Base-by-base conservation (phyloP, 1,284 basidiomycete species). In the Cryptococcus amylolentus region DNA sequence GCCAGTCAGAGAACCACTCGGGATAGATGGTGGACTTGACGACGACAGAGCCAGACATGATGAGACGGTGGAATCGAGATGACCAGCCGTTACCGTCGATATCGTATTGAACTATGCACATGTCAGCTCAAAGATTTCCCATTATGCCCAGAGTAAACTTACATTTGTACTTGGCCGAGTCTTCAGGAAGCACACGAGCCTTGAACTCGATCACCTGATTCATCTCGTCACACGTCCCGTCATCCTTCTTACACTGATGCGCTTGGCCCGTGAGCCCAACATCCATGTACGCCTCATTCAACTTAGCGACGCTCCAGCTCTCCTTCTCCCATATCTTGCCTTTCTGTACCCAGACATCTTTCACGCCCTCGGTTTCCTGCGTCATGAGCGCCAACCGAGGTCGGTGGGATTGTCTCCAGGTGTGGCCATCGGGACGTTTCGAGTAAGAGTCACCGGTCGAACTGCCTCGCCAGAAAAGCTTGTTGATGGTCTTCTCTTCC, bases 11-110 rank as follows among this genome's bases (percentile, higher is more conserved):
- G 54, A 76, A 68, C 78, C 79, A 80, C 62, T 80, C 80, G 9
- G 76, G 76, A 63, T 74, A 80, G 27, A 80, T 70, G 2, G 78
- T 78, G 23, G 69, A 62, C 66, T 80, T 81, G 60, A 81, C 58
- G 1, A 79, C 75, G n/a, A 78, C 71, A 52, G 72, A 76, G 14
- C 76, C 77, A 18, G 72, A 74, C 49, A 69, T 62, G 41, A 80
- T 49, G 5, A 79, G 66, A 26, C 79, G 68, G 57, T 76, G 71
- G 61, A 54, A 66, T 39, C 70, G 64, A 35, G 68, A 69, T 31
- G 65, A 68, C 71, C 76, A 77, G 40, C 71, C 75, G 56, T 76
- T 74, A 13, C 74, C 74, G 60, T 78, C 77, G 18, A 77, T 68
- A 54, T 69, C 69, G 38, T 70, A 55, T 18, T 61, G 52, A 46